phyloP scores from a whole-genome alignment of 2,329 filamentous ascomycete species.

The Colletotrichum somersetense region DNA sequence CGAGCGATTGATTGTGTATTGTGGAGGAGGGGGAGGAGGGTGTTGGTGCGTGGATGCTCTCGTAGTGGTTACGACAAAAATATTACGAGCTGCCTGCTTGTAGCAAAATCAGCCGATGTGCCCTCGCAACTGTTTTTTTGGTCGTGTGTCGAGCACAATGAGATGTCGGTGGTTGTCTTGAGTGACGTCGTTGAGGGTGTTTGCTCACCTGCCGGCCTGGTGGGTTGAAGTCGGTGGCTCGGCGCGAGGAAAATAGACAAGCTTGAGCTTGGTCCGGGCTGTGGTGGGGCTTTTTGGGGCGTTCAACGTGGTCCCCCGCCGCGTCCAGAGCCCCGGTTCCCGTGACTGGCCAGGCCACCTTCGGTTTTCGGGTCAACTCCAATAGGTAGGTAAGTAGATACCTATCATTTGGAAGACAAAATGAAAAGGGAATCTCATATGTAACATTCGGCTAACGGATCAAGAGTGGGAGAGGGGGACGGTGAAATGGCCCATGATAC shows the following conservation, averaged over 20 bases:
- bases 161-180: neutral
- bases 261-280: constrained; percentile 38
- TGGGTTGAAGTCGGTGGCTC: constrained; percentile 11
- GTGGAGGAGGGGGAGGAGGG: neutral
- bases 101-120: neutral
- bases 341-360: constrained; percentile 28
- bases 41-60: neutral
- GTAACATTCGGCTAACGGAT: no score
- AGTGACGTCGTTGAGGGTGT: constrained; percentile 35
- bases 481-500: neutral
- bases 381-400: neutral
- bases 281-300: constrained; percentile 22
- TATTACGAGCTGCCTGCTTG: neutral
- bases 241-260: constrained; percentile 32
- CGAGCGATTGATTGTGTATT: neutral
- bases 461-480: no score
- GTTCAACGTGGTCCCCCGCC: neutral
- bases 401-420: neutral
- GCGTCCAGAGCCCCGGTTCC: constrained; percentile 6
- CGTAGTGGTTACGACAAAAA: neutral
- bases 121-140: neutral
- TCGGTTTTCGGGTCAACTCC: neutral
- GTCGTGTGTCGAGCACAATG: neutral
- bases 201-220: constrained; percentile 2
- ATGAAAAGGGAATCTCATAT: neutral